Base-by-base conservation (phyloP, 2,329 filamentous ascomycete species). In the Diaporthe sp. region DNA sequence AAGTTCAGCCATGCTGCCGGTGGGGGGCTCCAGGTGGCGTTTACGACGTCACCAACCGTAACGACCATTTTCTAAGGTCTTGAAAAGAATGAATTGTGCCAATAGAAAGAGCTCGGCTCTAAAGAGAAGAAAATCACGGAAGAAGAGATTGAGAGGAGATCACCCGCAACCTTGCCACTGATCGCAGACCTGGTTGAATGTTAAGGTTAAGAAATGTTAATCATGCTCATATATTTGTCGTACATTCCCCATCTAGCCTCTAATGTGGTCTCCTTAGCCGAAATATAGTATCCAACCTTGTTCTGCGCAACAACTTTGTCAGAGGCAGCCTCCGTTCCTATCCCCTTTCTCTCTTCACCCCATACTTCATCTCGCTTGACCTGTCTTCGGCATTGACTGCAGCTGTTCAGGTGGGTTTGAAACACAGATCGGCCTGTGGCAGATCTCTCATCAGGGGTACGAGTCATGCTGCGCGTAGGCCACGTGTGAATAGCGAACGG, bases 311-410 rank as follows among this genome's bases (percentile, higher is more conserved):
- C 45, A 25, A 15, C 13, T 33, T 68, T 28, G 64, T 68, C 45
- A 68, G 47, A 68, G 47, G 47, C 33, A 38, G 64, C 47, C 33
- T 68, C 33, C 6, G 33, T 68, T 33, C 47, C n/a, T 68, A 54
- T 68, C 64, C 64, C 64, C 64, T 68, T 68, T 68, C 64, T 54
- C 33, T 68, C n/a, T 54, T 5, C 33, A 30, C 47, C 64, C 64
- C 64, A 68, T 68, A 40, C 64, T 68, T 68, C 64, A 68, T 68
- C 47, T 68, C 64, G 64, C 64, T 68, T 68, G 64, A 12, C 9
- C 64, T 40, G 64, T 54, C 64, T 52, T 38, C 61, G 61, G 61
- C 45, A 52, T 50, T 52, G 61, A 67, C 30, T 68, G 64, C 64
- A 40, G 64, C 64, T 40, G 64, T 38, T 13, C 33, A 13, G 64